Base-by-base conservation (phyloP, 306 rosid genomes). In the Comarum palustre region DNA sequence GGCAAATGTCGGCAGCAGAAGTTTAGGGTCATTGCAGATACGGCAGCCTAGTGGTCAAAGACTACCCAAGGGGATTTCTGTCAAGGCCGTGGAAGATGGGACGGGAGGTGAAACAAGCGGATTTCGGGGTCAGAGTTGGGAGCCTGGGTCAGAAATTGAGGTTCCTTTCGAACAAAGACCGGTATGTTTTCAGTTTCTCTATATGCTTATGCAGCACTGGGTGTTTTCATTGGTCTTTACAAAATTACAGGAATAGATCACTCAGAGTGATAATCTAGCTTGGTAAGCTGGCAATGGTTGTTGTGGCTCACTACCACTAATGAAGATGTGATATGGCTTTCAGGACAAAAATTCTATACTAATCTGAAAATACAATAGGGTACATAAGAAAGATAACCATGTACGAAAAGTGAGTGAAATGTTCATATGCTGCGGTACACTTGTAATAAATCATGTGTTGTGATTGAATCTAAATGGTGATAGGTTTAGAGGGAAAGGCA, bases 91-190 rank as follows among this genome's bases (percentile, higher is more conserved):
- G 74, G 86, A 79, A 72, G 95, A 88, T 78, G 97, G 82, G 82
- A 86, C 67, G 63, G 86, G 80, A 12, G 97, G 96, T 36, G 97
- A 68, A 79, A 86, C 84, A 36, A 85, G 92, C 11, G 88, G 91
- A 57, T 91, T 86, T 67, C 89, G 83, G 1, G 90, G 96, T 46
- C 88, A 78, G 65, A 94, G 89, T 77, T 94, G 97, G 96, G 91
- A 94, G 52, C 95, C 96, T 10, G 93, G 89, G 59, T 72, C 89
- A 84, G 97, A 94, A 84, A 82, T 91, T 66, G 99, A 83, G 76
- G 96, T 94, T 83, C 96, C 99, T 38, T 94, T 84, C 69, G 96
- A 94, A 75, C 99, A 89, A 85, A 90, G 97, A 65, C 97, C 96
- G 90, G 96, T 91, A 89, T 25, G 86, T 84, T 6, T 38, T 15